Evolutionary conservation across 192 early-diverging fungal species (phyloP).

Genomic region (Gryganskiella cystojenkinii): DNA sequence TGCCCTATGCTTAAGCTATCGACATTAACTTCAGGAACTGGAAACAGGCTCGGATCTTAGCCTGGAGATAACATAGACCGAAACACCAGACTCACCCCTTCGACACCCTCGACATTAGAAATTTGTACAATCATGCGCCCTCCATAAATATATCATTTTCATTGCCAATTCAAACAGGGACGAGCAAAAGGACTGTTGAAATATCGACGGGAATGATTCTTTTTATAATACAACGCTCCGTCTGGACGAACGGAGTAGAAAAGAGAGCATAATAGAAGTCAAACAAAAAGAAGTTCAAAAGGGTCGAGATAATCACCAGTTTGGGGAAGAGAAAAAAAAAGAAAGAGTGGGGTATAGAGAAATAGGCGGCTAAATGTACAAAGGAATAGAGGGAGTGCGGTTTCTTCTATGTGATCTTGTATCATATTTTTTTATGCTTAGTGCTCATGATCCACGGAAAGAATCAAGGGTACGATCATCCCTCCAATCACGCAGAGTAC

Average conservation of each 20-base stretch:
- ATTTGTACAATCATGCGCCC: too few relatives aligned
- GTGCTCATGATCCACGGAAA: conserved; percentile 50
- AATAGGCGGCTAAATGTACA: background rate
- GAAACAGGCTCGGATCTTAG: background rate
- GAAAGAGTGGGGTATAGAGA: background rate
- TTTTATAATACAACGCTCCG: background rate
- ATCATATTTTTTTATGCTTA: conserved; percentile 15
- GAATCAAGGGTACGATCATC: conserved; percentile 48
- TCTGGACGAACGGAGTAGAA: background rate
- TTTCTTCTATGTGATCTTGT: too few relatives aligned
- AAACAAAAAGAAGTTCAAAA: background rate
- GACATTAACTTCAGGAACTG: background rate
- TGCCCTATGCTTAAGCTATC: conserved; percentile 40
- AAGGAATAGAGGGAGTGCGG: background rate
- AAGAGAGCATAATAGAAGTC: background rate
- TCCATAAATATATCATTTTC: too few relatives aligned
- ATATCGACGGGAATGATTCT: background rate
- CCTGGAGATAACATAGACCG: too few relatives aligned
- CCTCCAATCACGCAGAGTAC: conserved; percentile 48
- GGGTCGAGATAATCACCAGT: too few relatives aligned
- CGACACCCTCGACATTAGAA: too few relatives aligned
- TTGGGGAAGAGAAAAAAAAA: background rate
- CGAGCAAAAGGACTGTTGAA: background rate
- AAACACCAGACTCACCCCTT: too few relatives aligned
- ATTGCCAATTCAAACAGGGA: background rate